Evolutionary conservation across 1,139 yeast genomes (phyloP).

Genomic region (Nakaseomyces bracarensis): DNA sequence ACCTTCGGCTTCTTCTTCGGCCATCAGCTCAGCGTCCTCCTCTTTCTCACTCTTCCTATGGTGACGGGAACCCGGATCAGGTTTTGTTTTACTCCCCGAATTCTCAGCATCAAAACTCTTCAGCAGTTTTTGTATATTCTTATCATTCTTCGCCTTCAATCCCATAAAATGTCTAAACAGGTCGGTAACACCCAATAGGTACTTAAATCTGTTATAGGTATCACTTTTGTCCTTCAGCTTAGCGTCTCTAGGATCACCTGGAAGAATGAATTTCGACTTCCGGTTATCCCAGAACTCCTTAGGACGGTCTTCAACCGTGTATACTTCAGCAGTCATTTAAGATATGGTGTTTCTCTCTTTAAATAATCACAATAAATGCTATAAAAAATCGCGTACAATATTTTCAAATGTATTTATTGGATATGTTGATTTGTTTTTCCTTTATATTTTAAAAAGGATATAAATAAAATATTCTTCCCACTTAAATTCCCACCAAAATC

Average conservation of each 20-base stretch:
- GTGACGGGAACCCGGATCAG: conserved; percentile 31
- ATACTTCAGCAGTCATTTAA: conserved; percentile 8
- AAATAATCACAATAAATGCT: too few species aligned
- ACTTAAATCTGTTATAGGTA: conserved; percentile 55
- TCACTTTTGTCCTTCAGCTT: conserved; percentile 55
- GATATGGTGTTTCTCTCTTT: conserved; percentile 9
- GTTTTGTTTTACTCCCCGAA: conserved; percentile 21
- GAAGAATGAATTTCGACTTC: conserved; percentile 41
- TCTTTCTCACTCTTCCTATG: conserved; percentile 77
- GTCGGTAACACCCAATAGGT: conserved; percentile 57
- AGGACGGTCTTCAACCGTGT: conserved; percentile 9
- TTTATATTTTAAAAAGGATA: too few species aligned
- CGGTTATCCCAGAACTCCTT: conserved; percentile 36
- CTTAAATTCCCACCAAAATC: too few species aligned
- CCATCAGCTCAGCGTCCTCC: conserved; percentile 81
- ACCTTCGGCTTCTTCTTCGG: conserved; percentile 66
- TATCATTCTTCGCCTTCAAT: conserved; percentile 55
- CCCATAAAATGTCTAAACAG: conserved; percentile 63
- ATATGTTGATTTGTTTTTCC: too few species aligned
- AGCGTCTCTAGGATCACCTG: conserved; percentile 51
- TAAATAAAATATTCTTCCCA: too few species aligned
- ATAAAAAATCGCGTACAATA: too few species aligned
- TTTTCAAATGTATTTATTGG: too few species aligned
- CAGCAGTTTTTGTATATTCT: conserved; percentile 43
- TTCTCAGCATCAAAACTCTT: conserved; percentile 30